Evolutionary conservation across 1,139 yeast species (phyloP).

Genomic region (Geotrichum phurueaensis): DNA sequence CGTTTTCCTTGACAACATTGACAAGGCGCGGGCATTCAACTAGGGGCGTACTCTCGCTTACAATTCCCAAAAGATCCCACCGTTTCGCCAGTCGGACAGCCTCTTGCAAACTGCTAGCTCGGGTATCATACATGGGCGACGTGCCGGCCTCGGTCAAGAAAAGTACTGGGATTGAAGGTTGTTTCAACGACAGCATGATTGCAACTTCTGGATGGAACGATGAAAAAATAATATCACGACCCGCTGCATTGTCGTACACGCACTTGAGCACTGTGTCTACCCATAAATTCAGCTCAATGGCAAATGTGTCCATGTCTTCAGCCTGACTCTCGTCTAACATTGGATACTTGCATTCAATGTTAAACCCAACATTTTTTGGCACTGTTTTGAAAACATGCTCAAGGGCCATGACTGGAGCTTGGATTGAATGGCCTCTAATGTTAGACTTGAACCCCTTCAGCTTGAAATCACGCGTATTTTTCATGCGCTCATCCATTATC

Average conservation of each 20-base stretch:
- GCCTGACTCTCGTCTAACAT: slow-evolving; percentile 89
- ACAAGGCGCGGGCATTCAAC: slow-evolving; percentile 85
- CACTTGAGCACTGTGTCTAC: slow-evolving; percentile 63
- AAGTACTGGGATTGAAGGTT: slow-evolving; percentile 75
- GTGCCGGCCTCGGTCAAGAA: slow-evolving; percentile 89
- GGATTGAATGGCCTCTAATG: slow-evolving; percentile 81
- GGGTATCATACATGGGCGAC: slow-evolving; percentile 72
- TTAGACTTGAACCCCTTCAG: slow-evolving; percentile 86
- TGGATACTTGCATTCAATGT: slow-evolving; percentile 92
- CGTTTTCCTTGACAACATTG: slow-evolving; percentile 80
- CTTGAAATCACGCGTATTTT: slow-evolving; percentile 81
- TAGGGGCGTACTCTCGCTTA: slow-evolving; percentile 80
- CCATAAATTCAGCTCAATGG: slow-evolving; percentile 79
- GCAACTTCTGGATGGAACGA: slow-evolving; percentile 95
- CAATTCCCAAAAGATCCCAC: slow-evolving; percentile 91
- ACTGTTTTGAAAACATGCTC: slow-evolving; percentile 76
- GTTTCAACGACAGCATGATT: slow-evolving; percentile 76
- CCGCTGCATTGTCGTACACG: slow-evolving; percentile 72
- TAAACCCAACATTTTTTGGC: slow-evolving; percentile 83
- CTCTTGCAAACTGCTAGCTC: slow-evolving; percentile 83
- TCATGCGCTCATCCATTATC: slow-evolving; percentile 60
- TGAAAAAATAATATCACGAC: slow-evolving; percentile 83
- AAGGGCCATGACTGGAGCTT: slow-evolving; percentile 85
- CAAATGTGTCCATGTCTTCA: slow-evolving; percentile 83
- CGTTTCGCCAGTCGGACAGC: slow-evolving; percentile 87